Evolutionary conservation across 2,329 filamentous ascomycete species (phyloP), one percentile per base, ranked within the genome.

Genomic region (Blumeria graminis): DNA sequence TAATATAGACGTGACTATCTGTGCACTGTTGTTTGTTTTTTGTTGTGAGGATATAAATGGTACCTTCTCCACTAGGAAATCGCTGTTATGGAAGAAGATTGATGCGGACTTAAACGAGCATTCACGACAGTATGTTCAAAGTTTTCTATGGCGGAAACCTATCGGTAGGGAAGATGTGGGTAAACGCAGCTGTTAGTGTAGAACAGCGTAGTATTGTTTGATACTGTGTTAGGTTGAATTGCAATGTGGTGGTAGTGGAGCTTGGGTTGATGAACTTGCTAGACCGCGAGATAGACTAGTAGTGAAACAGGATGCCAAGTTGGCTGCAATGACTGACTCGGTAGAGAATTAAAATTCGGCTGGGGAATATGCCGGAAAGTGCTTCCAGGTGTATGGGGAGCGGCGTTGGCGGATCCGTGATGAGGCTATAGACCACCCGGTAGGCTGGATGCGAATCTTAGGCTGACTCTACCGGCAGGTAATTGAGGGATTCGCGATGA

Each of bases 281-380:
- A 9, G 11, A 32, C 35, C 48, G 32, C 28, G 48, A 52, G 32
- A 13, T 52, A 18, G 48, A 34, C 35, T 28, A 52, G 32, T 14
- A 34, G 48, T 52, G 48, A 52, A 52, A 52, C 48, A 52, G n/a
- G 48, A 52, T 52, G 48, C 32, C 22, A 34, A 52, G 28, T 43
- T n/a, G 8, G 11, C 18, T 14, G 39, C 18, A 43, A 43, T 34
- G 28, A 28, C 32, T 52, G 48, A 52, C 48, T 52, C 48, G 35
- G 48, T 52, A 52, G 28, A 52, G 32, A 33, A 52, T 52, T 52
- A 33, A 16, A 16, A 33, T 36, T 13, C 28, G 32, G 32, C 13
- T 52, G 48, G 16, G 48, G 16, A 52, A 52, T 52, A 32, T 52
- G 28, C 32, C 14, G 14, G 14, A 14, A 43, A 43, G 39, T 43